phyloP scores from a whole-genome alignment of 441 rosid genomes.

The Eutrema salsugineum region DNA sequence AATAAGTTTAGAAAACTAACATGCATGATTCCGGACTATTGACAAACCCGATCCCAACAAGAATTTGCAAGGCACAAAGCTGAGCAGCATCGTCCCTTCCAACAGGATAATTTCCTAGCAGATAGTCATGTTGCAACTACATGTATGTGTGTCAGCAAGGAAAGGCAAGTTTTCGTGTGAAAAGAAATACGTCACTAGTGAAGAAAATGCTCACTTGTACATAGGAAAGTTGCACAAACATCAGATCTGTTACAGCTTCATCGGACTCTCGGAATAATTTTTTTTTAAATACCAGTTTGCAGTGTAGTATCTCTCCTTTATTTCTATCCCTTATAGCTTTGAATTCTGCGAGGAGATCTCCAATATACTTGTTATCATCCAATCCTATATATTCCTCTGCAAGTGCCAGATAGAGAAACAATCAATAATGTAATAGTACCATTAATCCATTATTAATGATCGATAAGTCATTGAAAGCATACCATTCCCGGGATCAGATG shows the following conservation, averaged over 20 bases:
- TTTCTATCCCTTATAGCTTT: conserved; percentile 91
- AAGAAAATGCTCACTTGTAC: conserved; percentile 69
- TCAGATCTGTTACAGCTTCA: conserved; percentile 90
- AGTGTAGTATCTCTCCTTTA: conserved; percentile 95
- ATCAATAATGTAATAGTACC: conserved; percentile 33
- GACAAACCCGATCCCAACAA: conserved; percentile 91
- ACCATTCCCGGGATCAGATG: conserved; percentile 92
- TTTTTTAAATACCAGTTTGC: conserved; percentile 86
- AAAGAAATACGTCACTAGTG: not conserved
- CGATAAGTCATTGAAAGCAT: conserved; percentile 27
- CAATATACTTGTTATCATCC: conserved; percentile 96
- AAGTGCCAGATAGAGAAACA: conserved; percentile 21
- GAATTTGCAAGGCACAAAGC: conserved; percentile 92
- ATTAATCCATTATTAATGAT: too few relatives aligned
- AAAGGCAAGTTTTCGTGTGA: not conserved
- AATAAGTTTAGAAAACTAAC: conserved; percentile 44
- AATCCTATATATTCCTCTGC: conserved; percentile 94
- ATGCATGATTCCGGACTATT: conserved; percentile 90
- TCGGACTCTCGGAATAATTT: conserved; percentile 97
- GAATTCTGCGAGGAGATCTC: conserved; percentile 90
- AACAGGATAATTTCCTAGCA: conserved; percentile 94
- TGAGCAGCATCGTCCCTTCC: conserved; percentile 99
- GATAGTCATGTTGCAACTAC: conserved; percentile 98
- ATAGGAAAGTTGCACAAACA: conserved; percentile 95
- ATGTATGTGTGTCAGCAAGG: conserved; percentile 35